A percentile compares a stretch with the other conserved stretches of the same genome.
These are phyloP conservation scores for Dendrobium huoshanense DNA, from an alignment of 106 monocot genomes.

Conservation along the genomic window DNA sequence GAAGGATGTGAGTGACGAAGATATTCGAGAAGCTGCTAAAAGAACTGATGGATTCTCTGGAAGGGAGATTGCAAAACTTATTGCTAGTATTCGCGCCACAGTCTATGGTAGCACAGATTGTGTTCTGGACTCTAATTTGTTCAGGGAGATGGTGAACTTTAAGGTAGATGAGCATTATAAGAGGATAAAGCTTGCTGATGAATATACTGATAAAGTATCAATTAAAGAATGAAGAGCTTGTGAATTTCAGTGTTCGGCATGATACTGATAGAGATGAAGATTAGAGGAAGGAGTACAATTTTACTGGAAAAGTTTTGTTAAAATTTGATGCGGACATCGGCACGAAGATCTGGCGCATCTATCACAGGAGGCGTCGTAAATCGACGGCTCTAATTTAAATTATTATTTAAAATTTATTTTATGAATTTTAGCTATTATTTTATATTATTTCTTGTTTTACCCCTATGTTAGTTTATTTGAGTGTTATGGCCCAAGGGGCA, in stretches of 20 bases:
- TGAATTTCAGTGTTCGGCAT: neutral
- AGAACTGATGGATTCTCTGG: constrained; percentile 87
- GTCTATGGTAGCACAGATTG: constrained; percentile 78
- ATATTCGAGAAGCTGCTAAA: constrained; percentile 51
- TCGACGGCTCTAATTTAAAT: too few species aligned
- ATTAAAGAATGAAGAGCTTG: neutral
- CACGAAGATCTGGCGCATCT: too few species aligned
- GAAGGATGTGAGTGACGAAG: constrained; percentile 55
- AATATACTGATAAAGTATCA: neutral
- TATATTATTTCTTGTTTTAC: too few species aligned
- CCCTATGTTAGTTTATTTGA: too few species aligned
- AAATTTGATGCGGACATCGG: too few species aligned
- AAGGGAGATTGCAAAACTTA: constrained; percentile 91
- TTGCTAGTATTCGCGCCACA: constrained; percentile 84
- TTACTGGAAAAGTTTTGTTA: neutral
- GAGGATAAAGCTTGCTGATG: constrained; percentile 51
- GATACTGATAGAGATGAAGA: neutral
- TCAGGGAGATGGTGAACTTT: constrained; percentile 74
- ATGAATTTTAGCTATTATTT: too few species aligned
- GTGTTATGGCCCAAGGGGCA: too few species aligned
- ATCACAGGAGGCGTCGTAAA: too few species aligned
- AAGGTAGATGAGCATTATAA: constrained; percentile 86
- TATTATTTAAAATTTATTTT: too few species aligned
- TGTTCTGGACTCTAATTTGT: constrained; percentile 50
- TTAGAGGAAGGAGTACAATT: neutral